Conservation (phyloP, 768 basidiomycete genomes). For the Lyophyllum shimeji region DNA sequence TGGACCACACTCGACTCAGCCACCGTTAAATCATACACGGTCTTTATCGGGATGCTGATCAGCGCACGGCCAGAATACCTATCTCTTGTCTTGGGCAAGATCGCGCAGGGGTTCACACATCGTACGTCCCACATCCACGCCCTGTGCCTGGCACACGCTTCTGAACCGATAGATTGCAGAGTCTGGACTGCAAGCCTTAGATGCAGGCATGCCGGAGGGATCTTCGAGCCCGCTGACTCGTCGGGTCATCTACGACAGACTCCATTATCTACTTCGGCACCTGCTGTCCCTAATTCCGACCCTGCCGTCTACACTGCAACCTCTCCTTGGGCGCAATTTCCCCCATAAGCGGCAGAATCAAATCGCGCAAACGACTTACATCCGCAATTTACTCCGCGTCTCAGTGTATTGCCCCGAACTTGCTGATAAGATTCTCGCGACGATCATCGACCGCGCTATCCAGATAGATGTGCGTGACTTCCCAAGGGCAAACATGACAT, state of each 20-base stretch:
- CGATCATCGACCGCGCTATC: slow-evolving; percentile 91
- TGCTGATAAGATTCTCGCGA: slow-evolving; percentile 77
- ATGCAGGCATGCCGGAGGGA: slow-evolving; percentile 56
- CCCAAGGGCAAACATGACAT: neutral
- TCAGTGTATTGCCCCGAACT: slow-evolving; percentile 89
- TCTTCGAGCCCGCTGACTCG: slow-evolving; percentile 76
- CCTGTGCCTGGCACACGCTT: neutral
- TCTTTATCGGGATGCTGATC: slow-evolving; percentile 89
- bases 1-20: slow-evolving; percentile 90
- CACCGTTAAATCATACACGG: slow-evolving; percentile 86
- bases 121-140: slow-evolving; percentile 52
- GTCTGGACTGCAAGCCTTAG: slow-evolving; percentile 66
- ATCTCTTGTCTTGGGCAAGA: slow-evolving; percentile 76
- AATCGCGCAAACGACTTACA: slow-evolving; percentile 80
- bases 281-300: slow-evolving; percentile 92
- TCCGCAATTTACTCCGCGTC: slow-evolving; percentile 83
- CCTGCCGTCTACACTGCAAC: slow-evolving; percentile 81
- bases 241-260: slow-evolving; percentile 78
- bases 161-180: slow-evolving; percentile 42
- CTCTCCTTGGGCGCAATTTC: slow-evolving; percentile 81
- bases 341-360: slow-evolving; percentile 92
- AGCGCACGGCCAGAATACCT: slow-evolving; percentile 92
- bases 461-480: slow-evolving; percentile 80
- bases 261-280: slow-evolving; percentile 84
- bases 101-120: slow-evolving; percentile 84